Percentiles rank a stretch among this genome's conserved stretches.
Evolutionary conservation across 306 rosid genomes (phyloP).

Genomic region (Hylodesmum podocarpum): DNA sequence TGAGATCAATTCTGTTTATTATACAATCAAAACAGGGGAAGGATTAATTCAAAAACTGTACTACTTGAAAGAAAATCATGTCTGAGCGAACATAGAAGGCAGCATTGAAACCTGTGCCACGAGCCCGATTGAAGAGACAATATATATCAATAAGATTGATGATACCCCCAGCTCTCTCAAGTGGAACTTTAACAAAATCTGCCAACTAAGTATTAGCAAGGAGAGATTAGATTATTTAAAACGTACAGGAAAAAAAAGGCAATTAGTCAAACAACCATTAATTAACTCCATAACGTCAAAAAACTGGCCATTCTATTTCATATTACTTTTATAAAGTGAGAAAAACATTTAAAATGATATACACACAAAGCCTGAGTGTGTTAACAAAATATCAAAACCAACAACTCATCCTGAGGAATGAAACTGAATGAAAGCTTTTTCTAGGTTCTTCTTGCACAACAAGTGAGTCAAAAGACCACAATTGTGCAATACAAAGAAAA

Average conservation of each 20-base stretch:
- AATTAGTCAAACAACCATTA: neutral
- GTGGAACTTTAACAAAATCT: slow-evolving; percentile 88
- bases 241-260: slow-evolving; percentile 20
- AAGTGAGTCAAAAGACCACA: slow-evolving; percentile 14
- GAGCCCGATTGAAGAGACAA: slow-evolving; percentile 94
- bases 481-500: neutral
- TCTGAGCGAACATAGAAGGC: slow-evolving; percentile 6
- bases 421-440: neutral
- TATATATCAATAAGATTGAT: slow-evolving; percentile 88
- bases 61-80: slow-evolving; percentile 12
- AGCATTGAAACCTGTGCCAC: slow-evolving; percentile 84
- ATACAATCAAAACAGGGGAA: slow-evolving; percentile 32
- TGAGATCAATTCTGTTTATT: slow-evolving; percentile 81
- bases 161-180: slow-evolving; percentile 91
- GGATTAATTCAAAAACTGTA: slow-evolving; percentile 4
- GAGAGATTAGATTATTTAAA: slow-evolving; percentile 29
- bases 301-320: neutral
- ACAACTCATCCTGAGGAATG: neutral
- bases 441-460: slow-evolving; percentile 18
- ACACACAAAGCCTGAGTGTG: neutral
- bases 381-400: slow-evolving; percentile 7
- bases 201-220: slow-evolving; percentile 63
- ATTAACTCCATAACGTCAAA: slow-evolving; percentile 17
- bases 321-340: neutral
- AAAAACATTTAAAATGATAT: slow-evolving; percentile 11